Base-by-base conservation (phyloP, 176 grass and related monocot genomes). In the Aegilops bicornis region DNA sequence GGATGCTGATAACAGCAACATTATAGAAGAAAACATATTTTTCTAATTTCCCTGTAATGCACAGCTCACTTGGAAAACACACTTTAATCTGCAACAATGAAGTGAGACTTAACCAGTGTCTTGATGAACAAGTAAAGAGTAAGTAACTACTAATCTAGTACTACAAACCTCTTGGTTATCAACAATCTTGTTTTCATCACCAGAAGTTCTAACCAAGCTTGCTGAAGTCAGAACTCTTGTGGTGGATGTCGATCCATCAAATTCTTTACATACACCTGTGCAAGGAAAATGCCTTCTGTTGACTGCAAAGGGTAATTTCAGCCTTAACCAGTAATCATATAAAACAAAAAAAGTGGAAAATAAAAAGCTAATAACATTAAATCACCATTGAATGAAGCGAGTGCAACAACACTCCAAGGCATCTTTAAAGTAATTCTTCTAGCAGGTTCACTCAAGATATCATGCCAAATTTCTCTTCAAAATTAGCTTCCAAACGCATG, bases 191-290 rank as follows among this genome's bases (percentile, higher is more conserved):
- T 82, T 52, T 82, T 82, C 64, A 16, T 69, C 37, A 45, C 37
- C 42, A 69, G 11, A 82, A 50, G 29, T 35, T 68, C 64, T 82
- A 68, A 82, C 42, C 64, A 82, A 69, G 47, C 79, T 69, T 50
- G 79, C 79, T 69, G 79, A 79, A 45, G 78, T 65, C 23, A 80
- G 60, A 65, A 80, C 36, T 22, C 37, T 65, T 80, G 56, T 79
- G 32, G n/a, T 80, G 15, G 8, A 43, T 45, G 69, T 72, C 20
- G 69, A 72, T 72, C 15, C 15, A 45, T 45, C 43, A 61, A 40
- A 45, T 8, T 12, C 15, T 79, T 45, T 47, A 31, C 64, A 47
- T 47, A 66, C n/a, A 30, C 79, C 62, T 20, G 37, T 81, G 79
- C 78, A 81, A 31, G 62, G 24, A 48, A 81, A 81, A 47, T 66